These are phyloP conservation scores for Suillus americanus DNA, from an alignment of 768 basidiomycete genomes.

Conservation along the genomic window DNA sequence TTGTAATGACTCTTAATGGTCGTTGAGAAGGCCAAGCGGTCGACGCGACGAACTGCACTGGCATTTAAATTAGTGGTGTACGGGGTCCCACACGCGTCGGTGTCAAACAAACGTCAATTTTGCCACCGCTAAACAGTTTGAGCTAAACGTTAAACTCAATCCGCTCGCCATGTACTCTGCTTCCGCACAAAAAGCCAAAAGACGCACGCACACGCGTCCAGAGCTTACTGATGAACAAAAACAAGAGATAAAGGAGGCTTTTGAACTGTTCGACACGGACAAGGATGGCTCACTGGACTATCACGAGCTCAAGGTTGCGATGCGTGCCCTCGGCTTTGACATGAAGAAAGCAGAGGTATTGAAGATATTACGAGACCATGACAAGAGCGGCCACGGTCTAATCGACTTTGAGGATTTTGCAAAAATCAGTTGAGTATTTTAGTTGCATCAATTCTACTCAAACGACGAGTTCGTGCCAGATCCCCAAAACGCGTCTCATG, in stretches of 20 bases:
- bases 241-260: slow-evolving; percentile 97
- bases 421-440: slow-evolving; percentile 76
- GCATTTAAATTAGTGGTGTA: slow-evolving; percentile 1
- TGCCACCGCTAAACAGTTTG: neutral
- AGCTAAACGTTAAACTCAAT: neutral
- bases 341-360: slow-evolving; percentile 98
- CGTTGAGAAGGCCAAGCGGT: neutral
- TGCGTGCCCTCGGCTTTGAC: slow-evolving; percentile 97
- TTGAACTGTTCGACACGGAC: slow-evolving; percentile 98
- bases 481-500: neutral
- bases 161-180: slow-evolving; percentile 50
- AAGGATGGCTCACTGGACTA: slow-evolving; percentile 96
- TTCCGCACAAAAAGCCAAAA: slow-evolving; percentile 69
- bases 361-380: slow-evolving; percentile 89
- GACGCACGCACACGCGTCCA: slow-evolving; percentile 73
- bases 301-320: slow-evolving; percentile 98
- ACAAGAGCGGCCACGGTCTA: slow-evolving; percentile 75
- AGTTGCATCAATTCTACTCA: neutral
- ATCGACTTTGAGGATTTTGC: slow-evolving; percentile 95
- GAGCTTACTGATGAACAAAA: slow-evolving; percentile 88
- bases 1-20: neutral
- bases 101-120: slow-evolving; percentile 14
- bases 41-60: neutral
- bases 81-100: slow-evolving; percentile 32
- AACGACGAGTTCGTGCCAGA: neutral